These are phyloP conservation scores for Lentinula edodes DNA, from an alignment of 768 basidiomycete species.

Conservation along the genomic window DNA sequence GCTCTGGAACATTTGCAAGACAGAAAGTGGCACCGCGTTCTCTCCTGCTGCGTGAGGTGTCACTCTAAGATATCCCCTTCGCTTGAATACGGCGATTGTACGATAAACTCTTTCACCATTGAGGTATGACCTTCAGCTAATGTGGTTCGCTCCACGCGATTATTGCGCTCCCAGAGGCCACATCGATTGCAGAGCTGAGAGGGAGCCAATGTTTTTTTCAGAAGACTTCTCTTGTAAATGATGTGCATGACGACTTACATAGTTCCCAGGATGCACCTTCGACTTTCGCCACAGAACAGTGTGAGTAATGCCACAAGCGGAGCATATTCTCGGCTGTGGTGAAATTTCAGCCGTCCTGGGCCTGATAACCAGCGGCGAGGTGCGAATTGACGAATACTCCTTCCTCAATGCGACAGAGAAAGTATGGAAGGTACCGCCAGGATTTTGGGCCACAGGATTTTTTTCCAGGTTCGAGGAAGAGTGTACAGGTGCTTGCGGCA, in stretches of 20 bases:
- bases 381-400: neutral
- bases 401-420: neutral
- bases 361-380: neutral
- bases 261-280: conserved; percentile 4
- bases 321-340: neutral
- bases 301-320: neutral
- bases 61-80: neutral
- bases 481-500: neutral
- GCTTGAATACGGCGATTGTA: conserved; percentile 4
- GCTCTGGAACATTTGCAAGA: neutral
- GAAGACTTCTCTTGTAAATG: neutral
- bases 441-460: neutral
- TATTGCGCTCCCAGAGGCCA: conserved; percentile 3
- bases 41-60: neutral
- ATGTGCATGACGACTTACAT: conserved; percentile 2
- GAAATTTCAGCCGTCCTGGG: neutral
- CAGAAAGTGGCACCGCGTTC: neutral
- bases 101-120: neutral
- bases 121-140: neutral
- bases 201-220: neutral
- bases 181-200: conserved; percentile 3
- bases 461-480: too few species aligned
- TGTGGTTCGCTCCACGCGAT: neutral
- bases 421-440: neutral
- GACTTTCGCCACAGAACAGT: conserved; percentile 5